phyloP scores from a whole-genome alignment of 1,284 basidiomycete species.

The Rhodotorula glutinis region DNA sequence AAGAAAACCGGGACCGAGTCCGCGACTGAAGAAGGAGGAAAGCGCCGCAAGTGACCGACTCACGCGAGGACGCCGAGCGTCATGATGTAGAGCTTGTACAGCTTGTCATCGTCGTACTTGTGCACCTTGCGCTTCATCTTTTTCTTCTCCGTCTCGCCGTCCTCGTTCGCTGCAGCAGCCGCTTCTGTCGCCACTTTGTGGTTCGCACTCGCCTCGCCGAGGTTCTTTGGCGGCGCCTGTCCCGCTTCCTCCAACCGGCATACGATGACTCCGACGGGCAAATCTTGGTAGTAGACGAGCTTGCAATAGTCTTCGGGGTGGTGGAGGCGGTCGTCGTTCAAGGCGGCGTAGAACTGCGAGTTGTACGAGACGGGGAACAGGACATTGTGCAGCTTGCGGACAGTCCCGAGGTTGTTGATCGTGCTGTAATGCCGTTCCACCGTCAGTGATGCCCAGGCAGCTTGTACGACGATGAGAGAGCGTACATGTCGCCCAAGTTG shows the following conservation, averaged over 20 bases:
- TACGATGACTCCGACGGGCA: conserved; percentile 49
- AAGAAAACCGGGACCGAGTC: neutral
- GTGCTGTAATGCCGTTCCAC: conserved; percentile 10
- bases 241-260: conserved; percentile 45
- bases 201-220: conserved; percentile 8
- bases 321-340: conserved; percentile 20
- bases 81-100: conserved; percentile 49
- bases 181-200: neutral
- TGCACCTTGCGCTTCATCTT: neutral
- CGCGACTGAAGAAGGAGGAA: neutral
- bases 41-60: neutral
- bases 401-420: conserved; percentile 42
- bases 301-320: conserved; percentile 42
- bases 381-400: conserved; percentile 41
- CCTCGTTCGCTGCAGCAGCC: neutral
- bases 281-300: conserved; percentile 49
- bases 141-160: neutral
- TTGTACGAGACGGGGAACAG: conserved; percentile 42
- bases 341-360: conserved; percentile 40
- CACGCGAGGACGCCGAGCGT: conserved; percentile 49
- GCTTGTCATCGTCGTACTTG: conserved; percentile 3
- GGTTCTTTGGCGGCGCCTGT: conserved; percentile 4
- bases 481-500: conserved; percentile 28
- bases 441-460: too few species aligned
- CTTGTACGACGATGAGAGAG: too few species aligned